Evolutionary conservation across 2,329 filamentous ascomycete genomes (phyloP).

Genomic region (Aspergillus latus): DNA sequence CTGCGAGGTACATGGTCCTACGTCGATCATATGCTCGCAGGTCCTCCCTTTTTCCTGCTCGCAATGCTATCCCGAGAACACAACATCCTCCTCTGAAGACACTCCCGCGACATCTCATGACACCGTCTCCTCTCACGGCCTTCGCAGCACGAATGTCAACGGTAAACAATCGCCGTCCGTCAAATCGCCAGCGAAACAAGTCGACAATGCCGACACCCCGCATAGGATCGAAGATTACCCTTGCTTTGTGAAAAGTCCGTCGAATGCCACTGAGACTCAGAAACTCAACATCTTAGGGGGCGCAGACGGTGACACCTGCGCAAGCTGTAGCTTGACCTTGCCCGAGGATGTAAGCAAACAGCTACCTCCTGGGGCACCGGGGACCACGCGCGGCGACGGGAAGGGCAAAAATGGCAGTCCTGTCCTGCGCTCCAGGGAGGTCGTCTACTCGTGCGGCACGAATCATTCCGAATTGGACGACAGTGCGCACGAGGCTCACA

Average conservation of each 20-base stretch:
- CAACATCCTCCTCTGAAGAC: slow-evolving; percentile 43
- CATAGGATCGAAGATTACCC: slow-evolving; percentile 51
- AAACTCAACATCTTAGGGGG: slow-evolving; percentile 43
- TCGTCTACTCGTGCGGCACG: slow-evolving; percentile 52
- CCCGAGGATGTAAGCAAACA: slow-evolving; percentile 56
- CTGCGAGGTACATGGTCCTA: slow-evolving; percentile 63
- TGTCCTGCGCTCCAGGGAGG: slow-evolving; percentile 55
- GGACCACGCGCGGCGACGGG: slow-evolving; percentile 50
- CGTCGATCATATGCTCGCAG: slow-evolving; percentile 62
- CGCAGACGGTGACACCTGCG: slow-evolving; percentile 54
- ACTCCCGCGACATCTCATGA: slow-evolving; percentile 39
- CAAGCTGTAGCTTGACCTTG: slow-evolving; percentile 57
- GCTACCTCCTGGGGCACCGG: slow-evolving; percentile 54
- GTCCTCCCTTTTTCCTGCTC: slow-evolving; percentile 55
- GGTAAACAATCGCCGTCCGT: slow-evolving; percentile 20
- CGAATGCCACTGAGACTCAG: slow-evolving; percentile 45
- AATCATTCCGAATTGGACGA: slow-evolving; percentile 40
- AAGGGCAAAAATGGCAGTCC: slow-evolving; percentile 54
- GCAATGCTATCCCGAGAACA: slow-evolving; percentile 49
- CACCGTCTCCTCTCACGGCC: slow-evolving; percentile 28
- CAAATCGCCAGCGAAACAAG: slow-evolving; percentile 15
- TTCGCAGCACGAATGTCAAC: slow-evolving; percentile 18
- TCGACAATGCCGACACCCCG: slow-evolving; percentile 23
- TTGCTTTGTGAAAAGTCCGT: slow-evolving; percentile 48
- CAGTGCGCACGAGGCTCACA: slow-evolving; percentile 34